phyloP scores from a whole-genome alignment of 1,139 yeast species.

The Diutina rugosa region DNA sequence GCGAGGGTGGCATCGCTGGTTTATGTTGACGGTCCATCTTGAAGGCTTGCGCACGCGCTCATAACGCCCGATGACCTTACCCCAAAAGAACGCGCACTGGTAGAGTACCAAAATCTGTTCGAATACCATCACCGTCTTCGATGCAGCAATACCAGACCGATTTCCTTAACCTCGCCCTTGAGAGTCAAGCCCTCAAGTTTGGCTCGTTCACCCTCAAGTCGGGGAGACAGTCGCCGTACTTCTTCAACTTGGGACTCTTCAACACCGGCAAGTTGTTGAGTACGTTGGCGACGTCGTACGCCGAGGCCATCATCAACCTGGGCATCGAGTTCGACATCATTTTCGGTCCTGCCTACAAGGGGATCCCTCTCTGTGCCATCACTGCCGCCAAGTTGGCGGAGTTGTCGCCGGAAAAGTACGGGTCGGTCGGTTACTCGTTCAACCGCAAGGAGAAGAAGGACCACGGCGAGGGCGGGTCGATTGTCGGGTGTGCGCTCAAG shows the following conservation, averaged over 20 bases:
- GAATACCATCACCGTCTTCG: too few relatives aligned
- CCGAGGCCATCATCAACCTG: constrained; percentile 70
- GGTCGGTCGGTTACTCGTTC: constrained; percentile 55
- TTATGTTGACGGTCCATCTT: too few relatives aligned
- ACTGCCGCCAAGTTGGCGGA: constrained; percentile 89
- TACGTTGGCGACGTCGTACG: constrained; percentile 76
- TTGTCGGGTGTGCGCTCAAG: constrained; percentile 71
- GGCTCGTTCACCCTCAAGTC: constrained; percentile 85
- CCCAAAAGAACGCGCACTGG: too few relatives aligned
- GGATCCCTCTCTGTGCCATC: constrained; percentile 89
- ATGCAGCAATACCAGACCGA: constrained; percentile 34
- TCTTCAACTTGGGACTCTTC: constrained; percentile 88
- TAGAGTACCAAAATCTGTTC: too few relatives aligned
- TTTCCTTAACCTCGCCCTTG: constrained; percentile 72
- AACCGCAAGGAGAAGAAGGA: constrained; percentile 91
- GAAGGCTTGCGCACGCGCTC: too few relatives aligned
- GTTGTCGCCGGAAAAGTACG: constrained; percentile 66
- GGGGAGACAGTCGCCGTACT: constrained; percentile 91
- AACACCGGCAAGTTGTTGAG: constrained; percentile 69
- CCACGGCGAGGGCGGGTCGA: constrained; percentile 96
- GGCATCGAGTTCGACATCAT: constrained; percentile 79
- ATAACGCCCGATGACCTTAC: background rate
- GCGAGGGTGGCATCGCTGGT: too few relatives aligned
- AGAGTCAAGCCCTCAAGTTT: constrained; percentile 69
- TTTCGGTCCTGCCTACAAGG: constrained; percentile 97